phyloP scores from a whole-genome alignment of 164 flowering plant species.

The Brasenia schreberi region DNA sequence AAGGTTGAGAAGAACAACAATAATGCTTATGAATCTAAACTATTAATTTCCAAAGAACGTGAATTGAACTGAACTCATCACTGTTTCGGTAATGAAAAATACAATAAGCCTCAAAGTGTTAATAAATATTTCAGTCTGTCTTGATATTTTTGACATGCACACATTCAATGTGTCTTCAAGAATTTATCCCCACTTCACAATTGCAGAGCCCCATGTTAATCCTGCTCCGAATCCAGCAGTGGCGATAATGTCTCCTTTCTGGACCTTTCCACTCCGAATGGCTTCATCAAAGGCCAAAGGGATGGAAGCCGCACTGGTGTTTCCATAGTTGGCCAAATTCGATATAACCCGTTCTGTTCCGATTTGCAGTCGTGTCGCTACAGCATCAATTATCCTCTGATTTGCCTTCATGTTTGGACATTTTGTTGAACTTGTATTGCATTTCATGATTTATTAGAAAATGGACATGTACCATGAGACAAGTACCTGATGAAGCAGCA shows the following conservation, averaged over 20 bases:
- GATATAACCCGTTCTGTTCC: slow-evolving; percentile 64
- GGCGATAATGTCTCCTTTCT: slow-evolving; percentile 62
- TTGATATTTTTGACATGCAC: too few species aligned
- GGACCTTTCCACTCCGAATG: slow-evolving; percentile 68
- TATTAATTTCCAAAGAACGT: background rate
- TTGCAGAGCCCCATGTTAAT: slow-evolving; percentile 90
- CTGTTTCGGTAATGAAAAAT: background rate
- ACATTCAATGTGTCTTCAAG: background rate
- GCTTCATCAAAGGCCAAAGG: slow-evolving; percentile 94
- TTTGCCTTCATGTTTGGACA: slow-evolving; percentile 56
- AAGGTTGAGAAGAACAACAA: too few species aligned
- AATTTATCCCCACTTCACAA: slow-evolving; percentile 65
- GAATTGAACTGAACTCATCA: background rate
- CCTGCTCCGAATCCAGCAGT: slow-evolving; percentile 93
- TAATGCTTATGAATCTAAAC: background rate
- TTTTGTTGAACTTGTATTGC: background rate
- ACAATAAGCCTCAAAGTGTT: background rate
- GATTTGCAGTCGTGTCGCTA: slow-evolving; percentile 54
- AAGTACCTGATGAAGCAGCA: slow-evolving; percentile 94
- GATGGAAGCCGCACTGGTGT: slow-evolving; percentile 94
- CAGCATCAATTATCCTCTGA: slow-evolving; percentile 87
- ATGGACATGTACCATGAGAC: background rate
- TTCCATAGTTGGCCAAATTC: slow-evolving; percentile 83
- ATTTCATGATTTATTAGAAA: background rate
- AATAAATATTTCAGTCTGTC: too few species aligned